Base-by-base conservation (phyloP, 2,329 filamentous ascomycete genomes). In the Apiospora phragmitis region DNA sequence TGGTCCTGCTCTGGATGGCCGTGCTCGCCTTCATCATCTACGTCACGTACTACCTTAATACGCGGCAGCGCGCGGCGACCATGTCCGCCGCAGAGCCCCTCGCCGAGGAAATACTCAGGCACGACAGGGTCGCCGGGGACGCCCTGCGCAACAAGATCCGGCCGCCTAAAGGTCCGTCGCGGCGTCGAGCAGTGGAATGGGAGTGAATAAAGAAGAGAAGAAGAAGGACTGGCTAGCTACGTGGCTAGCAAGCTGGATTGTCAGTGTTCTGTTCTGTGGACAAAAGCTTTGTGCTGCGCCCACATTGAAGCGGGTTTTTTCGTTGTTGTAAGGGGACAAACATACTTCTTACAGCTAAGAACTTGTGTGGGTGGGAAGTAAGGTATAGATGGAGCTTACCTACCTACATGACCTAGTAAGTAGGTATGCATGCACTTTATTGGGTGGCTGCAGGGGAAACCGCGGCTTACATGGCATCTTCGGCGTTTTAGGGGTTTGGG, bases 1-100 rank as follows among this genome's bases (percentile, higher is more conserved):
- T 79, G 16, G 65, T 79, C n/a, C 9, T 76, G 21, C 55, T 73
- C 42, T 80, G 78, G 78, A 74, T 79, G 66, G 70, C 70, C n/a
- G 69, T 76, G 5, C 71, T 80, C 32, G 62, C 74, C 43, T 26
- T 78, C 9, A 71, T 78, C 24, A 68, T 79, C 7, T 42, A 72
- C 42, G 38, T 76, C 42, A 79, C 76, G 11, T 75, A 77, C 69
- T 79, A 79, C 71, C 68, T 79, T 21, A 74, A 74, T 4, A 68
- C 73, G 41, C 69, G 76, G n/a, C 74, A 76, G 38, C 45, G 47
- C 16, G 29, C 66, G 32, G n/a, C 29, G 14, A 51, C 42, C 8
- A 9, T 32, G 42, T 3, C 29, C 29, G 35, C 35, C 65, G 26
- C n/a, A n/a, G 65, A 35, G 41, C 65, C 55, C 29, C 51, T 62